Percentiles rank a stretch among this genome's conserved stretches.
phyloP scores from a whole-genome alignment of 1,284 basidiomycete species.

The Ceratobasidium papillatum region DNA sequence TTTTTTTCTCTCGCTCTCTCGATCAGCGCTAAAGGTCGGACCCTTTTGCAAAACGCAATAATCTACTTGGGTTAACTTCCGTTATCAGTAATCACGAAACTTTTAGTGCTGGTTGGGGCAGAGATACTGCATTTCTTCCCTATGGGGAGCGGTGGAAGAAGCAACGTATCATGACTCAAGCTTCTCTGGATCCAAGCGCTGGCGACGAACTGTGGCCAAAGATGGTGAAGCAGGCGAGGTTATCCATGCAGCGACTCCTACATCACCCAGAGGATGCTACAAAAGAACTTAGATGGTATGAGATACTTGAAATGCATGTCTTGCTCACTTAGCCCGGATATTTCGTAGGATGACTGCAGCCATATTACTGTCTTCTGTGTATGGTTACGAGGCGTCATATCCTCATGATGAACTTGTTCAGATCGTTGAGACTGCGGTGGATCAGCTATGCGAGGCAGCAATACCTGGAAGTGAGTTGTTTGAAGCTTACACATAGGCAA shows the following conservation, averaged over 20 bases:
- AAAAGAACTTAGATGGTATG: constrained; percentile 4
- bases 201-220: constrained; percentile 15
- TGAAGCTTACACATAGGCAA: background rate
- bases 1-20: no score
- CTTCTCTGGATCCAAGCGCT: background rate
- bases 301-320: background rate
- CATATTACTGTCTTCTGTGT: background rate
- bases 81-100: no score
- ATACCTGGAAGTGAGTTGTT: background rate
- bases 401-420: background rate
- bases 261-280: background rate
- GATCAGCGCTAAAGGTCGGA: no score
- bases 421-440: background rate
- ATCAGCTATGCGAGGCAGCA: no score
- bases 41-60: no score
- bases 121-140: background rate
- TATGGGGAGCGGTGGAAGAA: constrained; percentile 13
- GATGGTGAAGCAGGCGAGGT: constrained; percentile 2
- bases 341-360: background rate
- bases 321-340: no score
- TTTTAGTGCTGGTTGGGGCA: background rate
- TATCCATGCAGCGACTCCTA: constrained; percentile 5
- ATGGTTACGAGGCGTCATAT: background rate
- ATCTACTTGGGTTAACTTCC: no score
- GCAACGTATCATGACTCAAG: constrained; percentile 4